A percentile compares a stretch with the other conserved stretches of the same genome.
These are phyloP conservation scores for Nadsonia fulvescens DNA, from an alignment of 805 yeast genomes.

Conservation along the genomic window DNA sequence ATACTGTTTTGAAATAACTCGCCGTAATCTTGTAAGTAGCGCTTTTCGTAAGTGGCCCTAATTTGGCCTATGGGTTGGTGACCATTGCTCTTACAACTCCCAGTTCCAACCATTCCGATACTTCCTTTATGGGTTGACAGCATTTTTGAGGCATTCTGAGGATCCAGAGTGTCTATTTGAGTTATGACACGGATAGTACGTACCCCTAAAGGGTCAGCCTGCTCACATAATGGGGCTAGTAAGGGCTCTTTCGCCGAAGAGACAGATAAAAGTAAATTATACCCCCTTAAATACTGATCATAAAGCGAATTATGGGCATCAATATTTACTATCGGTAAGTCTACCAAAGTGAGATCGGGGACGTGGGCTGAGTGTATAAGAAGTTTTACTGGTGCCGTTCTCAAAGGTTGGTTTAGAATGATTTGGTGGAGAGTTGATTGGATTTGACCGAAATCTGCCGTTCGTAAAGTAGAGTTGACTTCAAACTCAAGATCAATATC, in stretches of 20 bases:
- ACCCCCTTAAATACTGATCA: constrained; percentile 69
- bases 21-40: constrained; percentile 41
- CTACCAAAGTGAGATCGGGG: constrained; percentile 86
- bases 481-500: constrained; percentile 67
- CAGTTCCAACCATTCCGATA: constrained; percentile 98
- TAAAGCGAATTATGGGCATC: constrained; percentile 91
- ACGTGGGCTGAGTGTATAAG: constrained; percentile 79
- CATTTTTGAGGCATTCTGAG: constrained; percentile 50
- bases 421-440: constrained; percentile 73
- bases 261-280: constrained; percentile 87
- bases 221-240: constrained; percentile 90
- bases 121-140: constrained; percentile 60
- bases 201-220: constrained; percentile 83
- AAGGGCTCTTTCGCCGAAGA: constrained; percentile 96
- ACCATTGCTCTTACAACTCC: no score
- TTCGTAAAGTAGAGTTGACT: constrained; percentile 73
- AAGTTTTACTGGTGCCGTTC: constrained; percentile 83
- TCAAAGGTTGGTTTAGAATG: constrained; percentile 78
- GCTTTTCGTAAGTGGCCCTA: no score
- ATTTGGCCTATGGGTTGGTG: no score
- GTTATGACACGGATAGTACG: constrained; percentile 94
- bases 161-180: constrained; percentile 76
- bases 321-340: constrained; percentile 84
- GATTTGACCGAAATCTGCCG: constrained; percentile 90
- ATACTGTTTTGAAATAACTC: constrained; percentile 26